These are phyloP conservation scores for Talaromyces liani DNA, from an alignment of 495 filamentous ascomycete genomes.

Conservation along the genomic window DNA sequence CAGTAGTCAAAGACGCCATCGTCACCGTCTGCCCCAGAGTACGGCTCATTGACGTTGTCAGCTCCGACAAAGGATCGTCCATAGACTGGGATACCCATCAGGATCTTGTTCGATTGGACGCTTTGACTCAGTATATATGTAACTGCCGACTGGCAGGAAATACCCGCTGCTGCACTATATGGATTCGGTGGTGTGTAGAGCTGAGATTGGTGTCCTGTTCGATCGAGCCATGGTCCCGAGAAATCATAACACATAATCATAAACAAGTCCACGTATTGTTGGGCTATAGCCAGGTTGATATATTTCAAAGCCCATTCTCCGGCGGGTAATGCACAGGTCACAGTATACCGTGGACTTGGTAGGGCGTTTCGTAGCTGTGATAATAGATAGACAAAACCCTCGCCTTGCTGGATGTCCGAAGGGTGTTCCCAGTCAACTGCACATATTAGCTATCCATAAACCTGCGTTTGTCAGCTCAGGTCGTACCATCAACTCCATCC, in stretches of 20 bases:
- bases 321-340: conserved; percentile 80
- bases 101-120: conserved; percentile 65
- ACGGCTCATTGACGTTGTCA: conserved; percentile 53
- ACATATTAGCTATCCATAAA: not conserved
- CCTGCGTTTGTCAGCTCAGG: not conserved
- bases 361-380: conserved; percentile 59
- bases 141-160: conserved; percentile 61
- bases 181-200: conserved; percentile 54
- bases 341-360: conserved; percentile 64
- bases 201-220: conserved; percentile 73
- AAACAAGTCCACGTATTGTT: conserved; percentile 65
- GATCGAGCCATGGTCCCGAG: conserved; percentile 65
- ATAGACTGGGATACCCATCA: conserved; percentile 74
- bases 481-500: conserved; percentile 79
- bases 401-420: conserved; percentile 56
- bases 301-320: conserved; percentile 65
- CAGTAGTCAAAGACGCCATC: conserved; percentile 80
- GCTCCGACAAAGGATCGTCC: conserved; percentile 74
- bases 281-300: conserved; percentile 62
- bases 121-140: conserved; percentile 56
- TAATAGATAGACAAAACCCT: conserved; percentile 66
- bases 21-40: conserved; percentile 59
- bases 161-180: conserved; percentile 36
- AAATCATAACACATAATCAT: conserved; percentile 89
- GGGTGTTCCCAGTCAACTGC: conserved; percentile 92